phyloP scores from a whole-genome alignment of 208 protist species.

The Wallacemonas sp. region DNA sequence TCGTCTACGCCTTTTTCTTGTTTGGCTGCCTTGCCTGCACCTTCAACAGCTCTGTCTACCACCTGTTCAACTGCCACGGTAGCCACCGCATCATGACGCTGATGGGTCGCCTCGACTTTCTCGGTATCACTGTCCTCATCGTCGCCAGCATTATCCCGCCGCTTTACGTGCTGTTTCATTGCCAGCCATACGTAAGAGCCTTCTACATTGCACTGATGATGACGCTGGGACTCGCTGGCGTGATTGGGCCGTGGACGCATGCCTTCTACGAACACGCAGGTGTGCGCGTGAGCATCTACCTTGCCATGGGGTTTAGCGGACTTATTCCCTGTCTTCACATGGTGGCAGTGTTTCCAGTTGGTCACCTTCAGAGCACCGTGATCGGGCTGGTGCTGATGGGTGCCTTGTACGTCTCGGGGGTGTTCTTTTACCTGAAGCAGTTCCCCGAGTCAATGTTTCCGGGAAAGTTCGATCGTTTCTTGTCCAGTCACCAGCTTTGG shows the following conservation, averaged over 20 bases:
- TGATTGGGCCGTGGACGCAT: slow-evolving; percentile 19
- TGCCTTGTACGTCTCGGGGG: slow-evolving; percentile 38
- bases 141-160: slow-evolving; percentile 46
- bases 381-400: slow-evolving; percentile 37
- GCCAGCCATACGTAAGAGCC: slow-evolving; percentile 20
- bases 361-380: not conserved
- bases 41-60: slow-evolving; percentile 38
- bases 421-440: slow-evolving; percentile 44
- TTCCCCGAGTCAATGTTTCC: slow-evolving; percentile 50
- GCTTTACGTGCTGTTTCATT: slow-evolving; percentile 48
- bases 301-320: slow-evolving; percentile 28
- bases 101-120: slow-evolving; percentile 37
- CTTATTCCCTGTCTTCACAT: slow-evolving; percentile 30
- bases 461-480: slow-evolving; percentile 44
- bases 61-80: slow-evolving; percentile 43
- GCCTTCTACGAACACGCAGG: slow-evolving; percentile 15
- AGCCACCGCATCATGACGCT: slow-evolving; percentile 15
- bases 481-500: slow-evolving; percentile 62
- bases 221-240: slow-evolving; percentile 21
- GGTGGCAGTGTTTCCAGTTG: slow-evolving; percentile 19
- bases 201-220: slow-evolving; percentile 38
- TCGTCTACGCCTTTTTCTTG: slow-evolving; percentile 30
- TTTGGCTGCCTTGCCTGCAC: slow-evolving; percentile 40
- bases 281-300: slow-evolving; percentile 28
- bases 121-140: slow-evolving; percentile 53